phyloP scores from a whole-genome alignment of 2,329 filamentous ascomycete genomes.

The Pleoardoris graminearum region DNA sequence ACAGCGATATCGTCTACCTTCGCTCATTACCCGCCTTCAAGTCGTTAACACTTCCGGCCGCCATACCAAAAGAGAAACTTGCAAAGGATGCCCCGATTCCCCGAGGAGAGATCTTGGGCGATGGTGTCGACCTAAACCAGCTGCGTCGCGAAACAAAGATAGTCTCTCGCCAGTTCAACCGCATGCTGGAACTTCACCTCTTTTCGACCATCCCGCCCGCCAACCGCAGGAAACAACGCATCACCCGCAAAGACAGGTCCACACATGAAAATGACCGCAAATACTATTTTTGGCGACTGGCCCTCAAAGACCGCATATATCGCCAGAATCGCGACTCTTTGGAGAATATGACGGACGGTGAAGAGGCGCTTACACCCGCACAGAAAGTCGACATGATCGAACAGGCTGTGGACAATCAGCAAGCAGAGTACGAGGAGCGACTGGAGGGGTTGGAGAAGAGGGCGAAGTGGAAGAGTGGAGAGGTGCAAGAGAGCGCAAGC shows the following conservation, averaged over 20 bases:
- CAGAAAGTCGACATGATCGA: slow-evolving; percentile 75
- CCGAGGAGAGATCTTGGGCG: slow-evolving; percentile 60
- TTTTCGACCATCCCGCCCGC: slow-evolving; percentile 58
- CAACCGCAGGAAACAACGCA: slow-evolving; percentile 54
- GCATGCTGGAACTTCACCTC: slow-evolving; percentile 75
- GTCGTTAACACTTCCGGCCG: slow-evolving; percentile 56
- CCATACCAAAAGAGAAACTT: slow-evolving; percentile 55
- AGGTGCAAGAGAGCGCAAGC: slow-evolving; percentile 15
- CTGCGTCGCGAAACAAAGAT: slow-evolving; percentile 70
- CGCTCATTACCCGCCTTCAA: slow-evolving; percentile 62
- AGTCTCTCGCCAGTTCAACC: slow-evolving; percentile 72
- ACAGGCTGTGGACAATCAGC: slow-evolving; percentile 67
- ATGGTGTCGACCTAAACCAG: slow-evolving; percentile 55
- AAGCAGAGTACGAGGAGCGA: slow-evolving; percentile 72
- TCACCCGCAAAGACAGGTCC: slow-evolving; percentile 50
- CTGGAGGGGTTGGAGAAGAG: slow-evolving; percentile 54
- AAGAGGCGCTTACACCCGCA: slow-evolving; percentile 28
- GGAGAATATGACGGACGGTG: slow-evolving; percentile 64
- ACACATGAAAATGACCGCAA: slow-evolving; percentile 62
- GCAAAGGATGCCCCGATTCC: slow-evolving; percentile 57
- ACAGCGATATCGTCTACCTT: slow-evolving; percentile 70
- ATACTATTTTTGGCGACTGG: slow-evolving; percentile 72
- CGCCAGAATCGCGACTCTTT: slow-evolving; percentile 73
- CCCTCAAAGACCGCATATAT: slow-evolving; percentile 78
- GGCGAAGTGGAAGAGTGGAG: slow-evolving; percentile 25